Evolutionary conservation across 2,329 filamentous ascomycete species (phyloP).

Genomic region (Scedosporium boydii): DNA sequence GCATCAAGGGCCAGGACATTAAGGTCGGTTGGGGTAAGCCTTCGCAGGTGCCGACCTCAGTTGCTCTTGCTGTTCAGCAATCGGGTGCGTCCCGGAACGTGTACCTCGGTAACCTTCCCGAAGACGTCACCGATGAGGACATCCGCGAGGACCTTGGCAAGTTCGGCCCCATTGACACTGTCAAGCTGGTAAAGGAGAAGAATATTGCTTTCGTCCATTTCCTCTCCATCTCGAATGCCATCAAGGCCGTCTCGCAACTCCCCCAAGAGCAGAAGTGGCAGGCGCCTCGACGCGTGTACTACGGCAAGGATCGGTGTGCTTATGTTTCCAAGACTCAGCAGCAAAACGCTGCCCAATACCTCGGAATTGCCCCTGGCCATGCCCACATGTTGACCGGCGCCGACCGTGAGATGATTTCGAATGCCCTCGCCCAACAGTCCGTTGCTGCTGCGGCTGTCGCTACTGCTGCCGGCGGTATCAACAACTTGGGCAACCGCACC

Average conservation of each 20-base stretch:
- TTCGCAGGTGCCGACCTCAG: conserved; percentile 93
- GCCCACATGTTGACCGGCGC: conserved; percentile 93
- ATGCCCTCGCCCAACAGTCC: conserved; percentile 91
- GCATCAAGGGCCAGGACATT: conserved; percentile 97
- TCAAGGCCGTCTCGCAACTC: conserved; percentile 94
- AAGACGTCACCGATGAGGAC: conserved; percentile 86
- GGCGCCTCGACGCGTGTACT: conserved; percentile 89
- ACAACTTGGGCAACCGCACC: conserved; percentile 93
- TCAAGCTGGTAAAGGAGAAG: conserved; percentile 97
- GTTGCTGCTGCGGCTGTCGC: conserved; percentile 94
- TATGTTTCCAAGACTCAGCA: conserved; percentile 99
- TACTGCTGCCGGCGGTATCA: conserved; percentile 91
- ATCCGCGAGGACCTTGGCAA: conserved; percentile 90
- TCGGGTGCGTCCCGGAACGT: conserved; percentile 95
- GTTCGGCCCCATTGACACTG: conserved; percentile 91
- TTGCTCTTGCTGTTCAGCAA: conserved; percentile 94
- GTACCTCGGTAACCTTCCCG: conserved; percentile 85
- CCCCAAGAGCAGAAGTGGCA: conserved; percentile 98
- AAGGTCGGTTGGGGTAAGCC: conserved; percentile 99
- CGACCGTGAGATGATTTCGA: conserved; percentile 93
- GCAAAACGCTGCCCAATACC: conserved; percentile 95
- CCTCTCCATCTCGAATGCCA: conserved; percentile 91
- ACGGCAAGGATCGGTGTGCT: conserved; percentile 95
- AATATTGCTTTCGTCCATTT: conserved; percentile 97
- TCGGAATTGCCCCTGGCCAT: conserved; percentile 93